Base-by-base conservation (phyloP, 148 eudicot genomes). In the Linanthus parryae region DNA sequence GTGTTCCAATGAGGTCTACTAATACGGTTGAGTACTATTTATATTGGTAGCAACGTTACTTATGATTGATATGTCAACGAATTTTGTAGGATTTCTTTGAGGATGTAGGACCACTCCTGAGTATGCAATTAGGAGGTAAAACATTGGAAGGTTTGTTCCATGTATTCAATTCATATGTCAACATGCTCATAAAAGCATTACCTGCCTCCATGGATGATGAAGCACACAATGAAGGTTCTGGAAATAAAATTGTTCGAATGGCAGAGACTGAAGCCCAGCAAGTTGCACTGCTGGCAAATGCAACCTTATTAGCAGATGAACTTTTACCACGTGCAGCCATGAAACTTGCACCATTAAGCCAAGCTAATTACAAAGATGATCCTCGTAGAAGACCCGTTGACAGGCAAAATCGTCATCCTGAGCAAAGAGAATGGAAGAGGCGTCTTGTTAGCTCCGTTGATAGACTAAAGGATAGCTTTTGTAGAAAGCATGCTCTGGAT, bases 241-340 rank as follows among this genome's bases (percentile, higher is more conserved):
- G 72, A 67, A 87, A 73, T 70, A 92, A 87, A 77, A 77, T 87
- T 71, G 90, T 87, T 44, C 74, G 82, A 47, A 77, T 92, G 72
- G 95, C 96, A 55, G 96, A 86, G 52, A 81, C 76, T 31, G 98
- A 92, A 67, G 76, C 78, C 48, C 98, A 92, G 63, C 98, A 92
- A 70, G 73, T 90, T 47, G 96, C 98, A n/a, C 75, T 87, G 68
- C 83, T 87, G 49, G 96, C 98, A 63, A 87, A 92, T 77, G 98
- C 96, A 65, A 87, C 86, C 31, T 43, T 91, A 38, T 71, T 87
- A 44, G 96, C 98, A 0, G 96, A 92, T 64, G 98, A 92, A 38
- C 73, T 92, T 48, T 81, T 92, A 68, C 96, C 98, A 47, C 94
- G 88, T 60, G 96, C 94, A 48, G 90, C 98, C 60, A 62, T 84